phyloP scores from a whole-genome alignment of 768 basidiomycete genomes.

The Lentinula edodes region DNA sequence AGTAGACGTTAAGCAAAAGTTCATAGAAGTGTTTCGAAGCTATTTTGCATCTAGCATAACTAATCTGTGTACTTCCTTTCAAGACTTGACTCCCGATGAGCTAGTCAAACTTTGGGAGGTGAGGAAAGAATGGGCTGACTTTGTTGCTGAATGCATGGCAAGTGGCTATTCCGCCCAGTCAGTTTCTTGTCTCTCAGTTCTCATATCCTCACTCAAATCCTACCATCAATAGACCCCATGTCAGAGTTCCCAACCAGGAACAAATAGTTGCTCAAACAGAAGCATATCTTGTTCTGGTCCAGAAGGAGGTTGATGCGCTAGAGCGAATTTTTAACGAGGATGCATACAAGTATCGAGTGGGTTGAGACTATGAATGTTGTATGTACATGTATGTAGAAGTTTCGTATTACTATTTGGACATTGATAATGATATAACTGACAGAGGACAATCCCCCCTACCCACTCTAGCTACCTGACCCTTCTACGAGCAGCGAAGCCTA shows the following conservation, averaged over 20 bases:
- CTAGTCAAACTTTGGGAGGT: not conserved
- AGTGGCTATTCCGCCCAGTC: not conserved
- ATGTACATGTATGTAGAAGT: too few relatives aligned
- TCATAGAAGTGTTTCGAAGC: not conserved
- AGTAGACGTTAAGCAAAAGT: not conserved
- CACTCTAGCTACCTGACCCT: too few relatives aligned
- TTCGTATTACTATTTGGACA: too few relatives aligned
- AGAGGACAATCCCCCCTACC: too few relatives aligned
- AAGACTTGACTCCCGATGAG: not conserved
- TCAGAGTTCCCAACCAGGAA: not conserved
- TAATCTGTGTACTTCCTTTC: not conserved
- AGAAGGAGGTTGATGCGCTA: not conserved
- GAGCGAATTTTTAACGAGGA: not conserved
- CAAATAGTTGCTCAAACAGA: not conserved
- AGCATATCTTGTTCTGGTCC: not conserved
- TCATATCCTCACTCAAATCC: not conserved
- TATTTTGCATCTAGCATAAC: not conserved
- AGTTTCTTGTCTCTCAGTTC: not conserved
- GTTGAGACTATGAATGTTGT: not conserved
- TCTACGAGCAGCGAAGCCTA: too few relatives aligned
- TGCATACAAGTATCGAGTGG: not conserved
- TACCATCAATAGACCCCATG: not conserved
- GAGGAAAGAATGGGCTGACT: not conserved
- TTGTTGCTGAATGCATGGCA: not conserved
- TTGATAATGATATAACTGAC: too few relatives aligned